Percentiles rank a stretch among this genome's conserved stretches.
These are phyloP conservation scores for Nakazawaea pomicola DNA, from an alignment of 805 yeast genomes.

Conservation along the genomic window DNA sequence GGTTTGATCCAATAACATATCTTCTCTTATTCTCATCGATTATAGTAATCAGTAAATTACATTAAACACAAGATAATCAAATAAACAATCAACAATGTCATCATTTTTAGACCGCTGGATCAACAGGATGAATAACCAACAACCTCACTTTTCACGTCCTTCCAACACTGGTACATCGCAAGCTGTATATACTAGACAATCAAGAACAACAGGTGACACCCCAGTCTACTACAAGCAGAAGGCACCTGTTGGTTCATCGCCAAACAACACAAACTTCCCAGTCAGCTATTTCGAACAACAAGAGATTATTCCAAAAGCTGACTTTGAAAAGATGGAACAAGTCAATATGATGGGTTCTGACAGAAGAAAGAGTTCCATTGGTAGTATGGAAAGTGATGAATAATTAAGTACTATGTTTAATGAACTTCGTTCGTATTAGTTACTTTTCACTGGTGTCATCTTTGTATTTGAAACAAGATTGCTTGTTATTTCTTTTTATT, in stretches of 20 bases:
- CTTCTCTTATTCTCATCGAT: too few species aligned
- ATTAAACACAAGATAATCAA: too few species aligned
- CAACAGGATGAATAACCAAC: slow-evolving; percentile 8
- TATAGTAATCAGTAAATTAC: too few species aligned
- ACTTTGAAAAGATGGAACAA: slow-evolving; percentile 7
- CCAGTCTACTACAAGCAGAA: slow-evolving; percentile 7
- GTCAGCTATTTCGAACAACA: slow-evolving; percentile 10
- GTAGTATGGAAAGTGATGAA: slow-evolving; percentile 7
- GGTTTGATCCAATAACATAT: too few species aligned
- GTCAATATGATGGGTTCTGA: background rate
- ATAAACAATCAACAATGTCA: slow-evolving; percentile 11
- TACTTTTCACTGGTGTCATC: too few species aligned
- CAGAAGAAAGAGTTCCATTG: slow-evolving; percentile 6
- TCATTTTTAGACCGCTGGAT: slow-evolving; percentile 13
- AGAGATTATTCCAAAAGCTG: background rate
- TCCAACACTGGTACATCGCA: slow-evolving; percentile 4
- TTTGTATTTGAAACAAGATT: background rate
- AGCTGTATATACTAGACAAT: background rate
- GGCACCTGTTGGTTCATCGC: background rate
- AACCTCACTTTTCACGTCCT: slow-evolving; percentile 6
- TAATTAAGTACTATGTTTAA: background rate
- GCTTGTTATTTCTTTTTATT: background rate
- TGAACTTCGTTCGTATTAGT: too few species aligned
- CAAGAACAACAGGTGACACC: slow-evolving; percentile 4
- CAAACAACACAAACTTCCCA: slow-evolving; percentile 11